phyloP scores from a whole-genome alignment of 1,139 yeast genomes.

The Debaryomyces udenii region DNA sequence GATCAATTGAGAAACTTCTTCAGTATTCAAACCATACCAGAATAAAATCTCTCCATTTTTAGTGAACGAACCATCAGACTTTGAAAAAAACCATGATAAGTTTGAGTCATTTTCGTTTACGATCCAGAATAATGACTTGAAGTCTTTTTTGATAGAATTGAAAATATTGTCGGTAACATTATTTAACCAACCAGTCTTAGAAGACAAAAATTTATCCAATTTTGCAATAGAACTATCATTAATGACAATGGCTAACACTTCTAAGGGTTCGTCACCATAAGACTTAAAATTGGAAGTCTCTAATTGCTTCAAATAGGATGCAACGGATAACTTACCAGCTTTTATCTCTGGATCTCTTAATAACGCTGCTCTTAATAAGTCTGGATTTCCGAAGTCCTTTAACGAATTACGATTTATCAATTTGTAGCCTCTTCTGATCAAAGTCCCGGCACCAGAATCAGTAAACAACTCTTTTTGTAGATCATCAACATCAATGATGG shows the following conservation, averaged over 20 bases:
- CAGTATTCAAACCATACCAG: conserved; percentile 88
- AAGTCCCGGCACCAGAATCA: conserved; percentile 98
- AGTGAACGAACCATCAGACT: conserved; percentile 92
- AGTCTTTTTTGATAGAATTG: conserved; percentile 77
- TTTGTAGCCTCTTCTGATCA: conserved; percentile 96
- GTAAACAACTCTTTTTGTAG: conserved; percentile 96
- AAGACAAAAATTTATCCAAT: conserved; percentile 83
- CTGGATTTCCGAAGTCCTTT: conserved; percentile 75
- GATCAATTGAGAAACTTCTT: conserved; percentile 66
- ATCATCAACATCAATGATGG: conserved; percentile 92
- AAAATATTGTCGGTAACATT: conserved; percentile 95
- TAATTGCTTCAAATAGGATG: conserved; percentile 76
- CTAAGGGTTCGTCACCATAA: conserved; percentile 95
- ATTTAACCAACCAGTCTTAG: conserved; percentile 94
- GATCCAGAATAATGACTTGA: conserved; percentile 77
- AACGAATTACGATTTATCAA: conserved; percentile 70
- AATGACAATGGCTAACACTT: conserved; percentile 85
- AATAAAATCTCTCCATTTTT: conserved; percentile 87
- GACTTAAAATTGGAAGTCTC: conserved; percentile 69
- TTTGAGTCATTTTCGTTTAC: conserved; percentile 90
- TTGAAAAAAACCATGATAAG: conserved; percentile 87
- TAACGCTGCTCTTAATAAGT: conserved; percentile 73
- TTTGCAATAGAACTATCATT: conserved; percentile 55
- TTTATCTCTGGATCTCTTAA: conserved; percentile 76
- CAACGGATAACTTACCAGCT: conserved; percentile 73